A percentile compares a stretch with the other conserved stretches of the same genome.
These are phyloP conservation scores for Pseudomassariella vexata DNA, from an alignment of 2,329 filamentous ascomycete species.

Conservation along the genomic window DNA sequence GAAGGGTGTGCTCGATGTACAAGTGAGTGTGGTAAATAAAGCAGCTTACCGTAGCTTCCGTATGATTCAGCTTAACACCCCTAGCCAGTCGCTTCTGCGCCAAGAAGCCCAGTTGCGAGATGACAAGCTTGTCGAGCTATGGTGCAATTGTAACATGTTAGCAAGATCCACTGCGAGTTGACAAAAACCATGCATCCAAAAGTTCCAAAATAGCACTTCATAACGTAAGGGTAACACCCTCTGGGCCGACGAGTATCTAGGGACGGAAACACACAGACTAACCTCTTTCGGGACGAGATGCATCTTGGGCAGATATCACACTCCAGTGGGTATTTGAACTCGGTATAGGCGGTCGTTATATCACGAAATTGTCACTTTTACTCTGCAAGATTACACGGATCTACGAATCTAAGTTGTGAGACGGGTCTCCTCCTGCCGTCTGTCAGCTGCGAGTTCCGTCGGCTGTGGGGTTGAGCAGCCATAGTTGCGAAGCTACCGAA, in stretches of 20 bases:
- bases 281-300: conserved; percentile 30
- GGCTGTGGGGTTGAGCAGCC: conserved; percentile 6
- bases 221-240: too few species aligned
- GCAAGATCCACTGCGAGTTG: not conserved
- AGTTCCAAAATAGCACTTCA: too few species aligned
- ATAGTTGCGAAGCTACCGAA: too few species aligned
- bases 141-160: conserved; percentile 3
- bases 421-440: not conserved
- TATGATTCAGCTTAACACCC: conserved; percentile 83
- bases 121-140: conserved; percentile 92
- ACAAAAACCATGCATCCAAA: too few species aligned
- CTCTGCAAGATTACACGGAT: too few species aligned
- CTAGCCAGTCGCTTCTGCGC: conserved; percentile 84
- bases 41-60: conserved; percentile 68
- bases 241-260: not conserved
- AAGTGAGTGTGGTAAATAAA: not conserved
- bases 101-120: conserved; percentile 80
- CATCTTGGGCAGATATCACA: too few species aligned
- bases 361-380: too few species aligned
- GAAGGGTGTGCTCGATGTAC: too few species aligned
- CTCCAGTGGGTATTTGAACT: too few species aligned
- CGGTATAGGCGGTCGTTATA: too few species aligned
- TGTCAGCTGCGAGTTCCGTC: conserved; percentile 2
- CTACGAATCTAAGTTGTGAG: not conserved
- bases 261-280: conserved; percentile 11